Evolutionary conservation across 768 basidiomycete genomes (phyloP).

Genomic region (Auricularia cornea): DNA sequence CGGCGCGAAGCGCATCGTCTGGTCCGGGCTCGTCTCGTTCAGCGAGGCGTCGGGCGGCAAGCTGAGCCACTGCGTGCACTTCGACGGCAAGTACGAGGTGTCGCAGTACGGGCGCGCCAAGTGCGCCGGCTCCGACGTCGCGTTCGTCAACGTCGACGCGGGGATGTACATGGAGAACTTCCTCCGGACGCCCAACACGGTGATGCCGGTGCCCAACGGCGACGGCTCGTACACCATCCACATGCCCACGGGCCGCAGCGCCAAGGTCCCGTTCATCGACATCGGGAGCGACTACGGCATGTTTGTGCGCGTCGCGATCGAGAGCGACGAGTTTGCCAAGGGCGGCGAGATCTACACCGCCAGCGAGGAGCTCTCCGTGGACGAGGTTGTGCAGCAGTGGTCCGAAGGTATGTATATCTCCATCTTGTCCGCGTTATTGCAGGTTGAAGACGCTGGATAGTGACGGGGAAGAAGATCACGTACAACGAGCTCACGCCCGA

Average conservation of each 20-base stretch:
- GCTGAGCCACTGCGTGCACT: background rate
- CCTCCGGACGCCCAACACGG: background rate
- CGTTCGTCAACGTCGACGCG: constrained; percentile 14
- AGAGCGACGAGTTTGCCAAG: background rate
- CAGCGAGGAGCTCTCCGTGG: background rate
- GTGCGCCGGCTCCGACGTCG: constrained; percentile 14
- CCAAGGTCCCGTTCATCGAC: background rate
- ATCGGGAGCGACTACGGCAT: background rate
- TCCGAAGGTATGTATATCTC: background rate
- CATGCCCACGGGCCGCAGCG: background rate
- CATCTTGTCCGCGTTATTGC: no score
- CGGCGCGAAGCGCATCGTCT: background rate
- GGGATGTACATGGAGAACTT: background rate
- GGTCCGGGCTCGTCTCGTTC: background rate
- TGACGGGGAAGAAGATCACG: background rate
- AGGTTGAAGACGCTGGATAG: no score
- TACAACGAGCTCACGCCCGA: background rate
- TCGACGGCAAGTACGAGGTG: background rate
- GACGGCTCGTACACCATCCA: background rate
- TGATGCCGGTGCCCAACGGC: background rate
- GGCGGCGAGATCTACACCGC: background rate
- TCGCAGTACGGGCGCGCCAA: background rate
- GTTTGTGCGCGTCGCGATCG: background rate
- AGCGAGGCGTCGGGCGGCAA: background rate
- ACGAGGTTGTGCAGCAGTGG: background rate